Evolutionary conservation across 2,329 filamentous ascomycete genomes (phyloP).

Genomic region (Incumbomyces lentus): DNA sequence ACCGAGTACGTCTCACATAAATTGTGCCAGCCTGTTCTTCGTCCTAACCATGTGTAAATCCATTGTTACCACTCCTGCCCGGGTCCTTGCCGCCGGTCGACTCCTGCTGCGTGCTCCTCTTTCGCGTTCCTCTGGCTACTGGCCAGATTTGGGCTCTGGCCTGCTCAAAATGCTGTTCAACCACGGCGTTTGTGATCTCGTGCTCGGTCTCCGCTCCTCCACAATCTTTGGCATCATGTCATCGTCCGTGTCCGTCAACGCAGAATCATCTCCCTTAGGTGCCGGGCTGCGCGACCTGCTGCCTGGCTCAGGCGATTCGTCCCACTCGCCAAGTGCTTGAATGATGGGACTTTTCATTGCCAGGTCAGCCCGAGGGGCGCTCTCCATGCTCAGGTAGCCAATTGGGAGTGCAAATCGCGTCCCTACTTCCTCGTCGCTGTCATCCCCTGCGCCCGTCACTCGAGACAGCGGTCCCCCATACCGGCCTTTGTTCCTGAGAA

Average conservation of each 20-base stretch:
- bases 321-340: slow-evolving; percentile 16
- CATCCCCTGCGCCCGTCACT: slow-evolving; percentile 14
- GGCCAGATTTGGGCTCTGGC: slow-evolving; percentile 4
- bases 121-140: neutral
- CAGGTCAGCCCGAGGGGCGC: slow-evolving; percentile 15
- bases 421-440: slow-evolving; percentile 15
- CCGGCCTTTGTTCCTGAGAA: slow-evolving; percentile 11
- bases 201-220: slow-evolving; percentile 8
- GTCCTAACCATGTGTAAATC: no score
- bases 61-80: neutral
- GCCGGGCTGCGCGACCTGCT: slow-evolving; percentile 1
- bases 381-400: slow-evolving; percentile 18
- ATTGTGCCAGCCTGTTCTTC: no score
- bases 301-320: slow-evolving; percentile 5
- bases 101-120: no score
- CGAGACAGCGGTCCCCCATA: slow-evolving; percentile 18
- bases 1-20: no score
- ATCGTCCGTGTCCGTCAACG: slow-evolving; percentile 8
- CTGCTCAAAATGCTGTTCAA: slow-evolving; percentile 5
- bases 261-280: neutral
- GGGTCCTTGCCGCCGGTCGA: no score
- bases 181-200: slow-evolving; percentile 10
- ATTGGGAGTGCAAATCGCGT: slow-evolving; percentile 19
- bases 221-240: slow-evolving; percentile 8
- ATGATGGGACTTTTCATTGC: slow-evolving; percentile 20